phyloP scores from a whole-genome alignment of 2,329 filamentous ascomycete species.

The Alternaria dauci region DNA sequence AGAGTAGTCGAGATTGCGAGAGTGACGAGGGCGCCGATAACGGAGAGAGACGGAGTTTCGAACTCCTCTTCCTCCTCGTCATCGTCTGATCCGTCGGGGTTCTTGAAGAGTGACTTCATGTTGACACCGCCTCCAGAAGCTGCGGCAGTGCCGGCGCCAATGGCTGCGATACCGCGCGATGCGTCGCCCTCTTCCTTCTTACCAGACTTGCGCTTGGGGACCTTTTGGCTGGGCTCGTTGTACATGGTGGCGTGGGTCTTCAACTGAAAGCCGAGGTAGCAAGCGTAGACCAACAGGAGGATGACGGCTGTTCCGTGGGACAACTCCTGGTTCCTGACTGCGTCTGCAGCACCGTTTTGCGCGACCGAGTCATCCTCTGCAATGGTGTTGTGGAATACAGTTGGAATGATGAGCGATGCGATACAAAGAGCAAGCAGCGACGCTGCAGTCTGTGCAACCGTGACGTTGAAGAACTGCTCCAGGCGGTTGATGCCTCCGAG shows the following conservation, averaged over 20 bases:
- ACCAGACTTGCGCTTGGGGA: conserved; percentile 63
- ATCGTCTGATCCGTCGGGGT: conserved; percentile 43
- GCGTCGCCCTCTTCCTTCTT: conserved; percentile 61
- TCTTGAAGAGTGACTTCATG: conserved; percentile 56
- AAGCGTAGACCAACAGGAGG: conserved; percentile 81
- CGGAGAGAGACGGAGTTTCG: conserved; percentile 76
- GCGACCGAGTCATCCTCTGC: conserved; percentile 31
- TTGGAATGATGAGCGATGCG: conserved; percentile 85
- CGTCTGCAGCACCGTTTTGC: conserved; percentile 29
- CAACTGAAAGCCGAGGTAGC: conserved; percentile 90
- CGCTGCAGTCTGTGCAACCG: conserved; percentile 88
- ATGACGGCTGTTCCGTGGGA: conserved; percentile 81
- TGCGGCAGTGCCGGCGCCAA: conserved; percentile 62
- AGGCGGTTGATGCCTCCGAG: conserved; percentile 79
- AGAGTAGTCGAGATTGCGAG: conserved; percentile 77
- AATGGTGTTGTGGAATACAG: conserved; percentile 69
- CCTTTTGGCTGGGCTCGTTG: conserved; percentile 80
- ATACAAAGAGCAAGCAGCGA: conserved; percentile 82
- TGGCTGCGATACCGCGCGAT: conserved; percentile 59
- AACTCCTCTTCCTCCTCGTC: conserved; percentile 74
- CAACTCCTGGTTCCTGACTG: conserved; percentile 43
- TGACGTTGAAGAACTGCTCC: conserved; percentile 91
- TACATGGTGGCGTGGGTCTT: conserved; percentile 84
- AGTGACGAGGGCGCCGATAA: conserved; percentile 75
- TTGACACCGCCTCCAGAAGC: conserved; percentile 60